Percentiles rank a stretch among this genome's conserved stretches.
These are phyloP conservation scores for Dryadomyces sulphureus DNA, from an alignment of 2,329 filamentous ascomycete genomes.

Conservation along the genomic window DNA sequence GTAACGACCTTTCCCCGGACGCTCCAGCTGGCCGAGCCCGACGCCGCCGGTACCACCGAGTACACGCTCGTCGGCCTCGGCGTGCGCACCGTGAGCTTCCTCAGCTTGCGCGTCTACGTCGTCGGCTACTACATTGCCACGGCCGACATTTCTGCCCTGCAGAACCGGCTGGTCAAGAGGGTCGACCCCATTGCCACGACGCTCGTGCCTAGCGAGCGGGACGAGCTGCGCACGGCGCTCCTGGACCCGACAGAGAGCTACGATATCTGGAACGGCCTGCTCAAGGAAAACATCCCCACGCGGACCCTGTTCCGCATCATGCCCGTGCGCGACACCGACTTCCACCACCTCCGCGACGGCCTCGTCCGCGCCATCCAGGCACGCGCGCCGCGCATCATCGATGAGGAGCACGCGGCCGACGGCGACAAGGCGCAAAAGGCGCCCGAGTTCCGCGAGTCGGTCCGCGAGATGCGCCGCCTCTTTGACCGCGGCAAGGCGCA, in stretches of 20 bases:
- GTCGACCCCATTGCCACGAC: slow-evolving; percentile 69
- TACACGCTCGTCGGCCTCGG: slow-evolving; percentile 84
- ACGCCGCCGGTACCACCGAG: slow-evolving; percentile 30
- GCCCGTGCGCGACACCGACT: slow-evolving; percentile 88
- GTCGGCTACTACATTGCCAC: slow-evolving; percentile 85
- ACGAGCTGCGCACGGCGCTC: slow-evolving; percentile 51
- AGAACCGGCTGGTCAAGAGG: slow-evolving; percentile 59
- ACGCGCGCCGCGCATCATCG: slow-evolving; percentile 35
- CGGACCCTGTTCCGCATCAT: slow-evolving; percentile 70
- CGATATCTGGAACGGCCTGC: slow-evolving; percentile 57
- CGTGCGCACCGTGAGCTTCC: slow-evolving; percentile 76
- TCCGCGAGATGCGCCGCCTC: slow-evolving; percentile 66
- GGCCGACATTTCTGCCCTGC: slow-evolving; percentile 65
- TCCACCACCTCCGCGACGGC: slow-evolving; percentile 79
- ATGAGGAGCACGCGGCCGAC: slow-evolving; percentile 13
- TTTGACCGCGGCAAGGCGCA: slow-evolving; percentile 70
- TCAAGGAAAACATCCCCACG: slow-evolving; percentile 49
- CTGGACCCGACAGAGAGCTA: slow-evolving; percentile 56
- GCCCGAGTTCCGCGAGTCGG: slow-evolving; percentile 50
- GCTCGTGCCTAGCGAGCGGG: slow-evolving; percentile 69
- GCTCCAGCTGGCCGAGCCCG: slow-evolving; percentile 41
- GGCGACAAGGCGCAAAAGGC: not conserved
- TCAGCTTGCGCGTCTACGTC: slow-evolving; percentile 85
- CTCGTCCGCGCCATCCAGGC: slow-evolving; percentile 76
- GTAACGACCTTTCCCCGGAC: slow-evolving; percentile 66